A percentile compares a stretch with the other conserved stretches of the same genome.
Conservation (phyloP, 2,329 filamentous ascomycete species). For the Hymenoscyphus fraxineus region DNA sequence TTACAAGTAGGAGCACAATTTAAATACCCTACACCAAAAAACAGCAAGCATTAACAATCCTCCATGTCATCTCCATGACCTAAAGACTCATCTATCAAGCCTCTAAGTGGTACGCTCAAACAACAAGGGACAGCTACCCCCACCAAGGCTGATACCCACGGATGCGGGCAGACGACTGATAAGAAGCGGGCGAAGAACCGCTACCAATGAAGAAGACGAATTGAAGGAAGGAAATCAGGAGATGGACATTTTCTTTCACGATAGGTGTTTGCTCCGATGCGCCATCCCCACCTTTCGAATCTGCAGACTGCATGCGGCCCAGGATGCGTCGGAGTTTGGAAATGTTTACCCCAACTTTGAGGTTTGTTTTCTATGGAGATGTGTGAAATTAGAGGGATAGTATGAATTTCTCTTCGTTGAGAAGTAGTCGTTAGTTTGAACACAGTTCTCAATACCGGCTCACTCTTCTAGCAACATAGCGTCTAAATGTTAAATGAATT, state of each 20-base stretch:
- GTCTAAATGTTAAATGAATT: no score
- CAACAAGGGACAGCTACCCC: not conserved
- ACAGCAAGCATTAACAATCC: slow-evolving; percentile 3
- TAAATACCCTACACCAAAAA: slow-evolving; percentile 8
- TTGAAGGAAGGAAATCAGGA: not conserved
- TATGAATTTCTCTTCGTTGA: not conserved
- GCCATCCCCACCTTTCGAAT: not conserved
- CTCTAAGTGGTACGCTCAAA: not conserved
- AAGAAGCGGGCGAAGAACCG: slow-evolving; percentile 13
- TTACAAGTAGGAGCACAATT: slow-evolving; percentile 6
- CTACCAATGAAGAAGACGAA: slow-evolving; percentile 15
- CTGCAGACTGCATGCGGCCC: not conserved
- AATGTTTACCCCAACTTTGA: not conserved
- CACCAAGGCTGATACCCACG: slow-evolving; percentile 7
- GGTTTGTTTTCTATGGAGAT: not conserved
- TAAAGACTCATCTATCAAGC: slow-evolving; percentile 2
- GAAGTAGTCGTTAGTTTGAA: no score
- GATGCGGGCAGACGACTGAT: slow-evolving; percentile 12
- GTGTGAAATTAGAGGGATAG: not conserved
- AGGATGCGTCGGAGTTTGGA: not conserved
- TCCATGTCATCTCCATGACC: slow-evolving; percentile 11
- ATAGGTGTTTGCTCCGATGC: slow-evolving; percentile 19
- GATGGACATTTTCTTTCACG: slow-evolving; percentile 12
- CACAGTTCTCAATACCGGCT: no score
- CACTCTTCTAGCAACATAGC: no score